phyloP scores from a whole-genome alignment of 192 early-diverging fungal species.

The Gonapodya sp. region DNA sequence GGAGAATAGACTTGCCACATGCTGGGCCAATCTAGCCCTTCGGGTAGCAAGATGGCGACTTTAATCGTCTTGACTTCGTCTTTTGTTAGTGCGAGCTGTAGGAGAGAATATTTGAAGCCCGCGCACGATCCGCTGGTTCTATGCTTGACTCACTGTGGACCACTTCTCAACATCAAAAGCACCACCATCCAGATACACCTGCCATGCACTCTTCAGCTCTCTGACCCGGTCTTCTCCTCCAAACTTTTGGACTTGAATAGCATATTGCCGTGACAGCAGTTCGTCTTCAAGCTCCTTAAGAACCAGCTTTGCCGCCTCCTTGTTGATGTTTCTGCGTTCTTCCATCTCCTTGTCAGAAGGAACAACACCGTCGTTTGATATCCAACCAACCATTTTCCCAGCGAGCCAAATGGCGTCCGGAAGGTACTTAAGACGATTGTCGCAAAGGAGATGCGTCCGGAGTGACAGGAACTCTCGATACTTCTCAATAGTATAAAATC shows the following conservation, averaged over 20 bases:
- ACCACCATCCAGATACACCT: background rate
- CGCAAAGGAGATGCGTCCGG: background rate
- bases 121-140: too few species aligned
- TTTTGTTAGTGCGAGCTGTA: background rate
- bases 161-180: background rate
- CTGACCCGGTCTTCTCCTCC: background rate
- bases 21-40: background rate
- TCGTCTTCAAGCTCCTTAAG: background rate
- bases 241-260: background rate
- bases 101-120: too few species aligned
- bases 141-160: background rate
- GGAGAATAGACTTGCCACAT: background rate
- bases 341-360: background rate
- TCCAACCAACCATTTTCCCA: constrained; percentile 4
- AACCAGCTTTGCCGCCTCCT: background rate
- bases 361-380: background rate
- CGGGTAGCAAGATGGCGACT: constrained; percentile 1
- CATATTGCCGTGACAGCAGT: background rate
- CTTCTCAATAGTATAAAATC: background rate
- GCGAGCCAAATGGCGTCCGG: constrained; percentile 8
- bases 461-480: background rate
- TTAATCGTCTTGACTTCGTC: background rate
- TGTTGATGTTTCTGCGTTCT: background rate
- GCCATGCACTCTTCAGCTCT: background rate
- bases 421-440: constrained; percentile 2